Percentiles rank a stretch among this genome's conserved stretches.
Conservation (phyloP, 2,329 filamentous ascomycete genomes). For the Scedosporium boydii region DNA sequence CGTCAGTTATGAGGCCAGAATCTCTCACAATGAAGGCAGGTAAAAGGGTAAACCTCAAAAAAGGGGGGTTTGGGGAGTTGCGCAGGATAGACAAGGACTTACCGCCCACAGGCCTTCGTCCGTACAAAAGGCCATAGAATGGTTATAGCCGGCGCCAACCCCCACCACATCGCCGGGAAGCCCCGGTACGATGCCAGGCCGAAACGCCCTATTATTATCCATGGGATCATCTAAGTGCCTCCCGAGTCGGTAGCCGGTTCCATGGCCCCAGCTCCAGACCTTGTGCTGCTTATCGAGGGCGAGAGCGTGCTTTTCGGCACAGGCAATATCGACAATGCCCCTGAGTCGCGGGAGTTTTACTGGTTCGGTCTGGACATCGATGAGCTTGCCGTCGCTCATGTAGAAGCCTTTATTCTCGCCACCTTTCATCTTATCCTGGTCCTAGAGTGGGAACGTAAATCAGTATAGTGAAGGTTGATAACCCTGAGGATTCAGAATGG, state of each 20-base stretch:
- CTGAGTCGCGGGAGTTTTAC: background rate
- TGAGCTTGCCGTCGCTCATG: background rate
- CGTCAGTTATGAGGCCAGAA: too few relatives aligned
- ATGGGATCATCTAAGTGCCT: background rate
- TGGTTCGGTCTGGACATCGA: too few relatives aligned
- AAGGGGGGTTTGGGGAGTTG: background rate
- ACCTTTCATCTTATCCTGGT: background rate
- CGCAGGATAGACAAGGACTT: background rate
- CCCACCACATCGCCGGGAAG: conserved; percentile 48
- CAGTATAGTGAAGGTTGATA: too few relatives aligned
- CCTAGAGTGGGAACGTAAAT: background rate
- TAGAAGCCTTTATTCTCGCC: background rate
- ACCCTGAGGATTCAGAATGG: background rate
- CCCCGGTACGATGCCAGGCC: background rate
- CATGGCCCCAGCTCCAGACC: conserved; percentile 39
- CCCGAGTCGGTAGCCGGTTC: conserved; percentile 14
- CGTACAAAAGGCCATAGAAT: conserved; percentile 22
- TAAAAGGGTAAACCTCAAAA: background rate
- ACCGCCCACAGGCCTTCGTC: conserved; percentile 40
- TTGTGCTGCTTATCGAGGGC: conserved; percentile 57
- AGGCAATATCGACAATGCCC: conserved; percentile 36
- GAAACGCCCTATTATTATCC: background rate
- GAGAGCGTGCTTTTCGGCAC: conserved; percentile 66
- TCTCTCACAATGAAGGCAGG: too few relatives aligned
- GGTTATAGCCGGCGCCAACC: conserved; percentile 66